phyloP scores from a whole-genome alignment of 345 rosid genomes.

The Syzygium grande region DNA sequence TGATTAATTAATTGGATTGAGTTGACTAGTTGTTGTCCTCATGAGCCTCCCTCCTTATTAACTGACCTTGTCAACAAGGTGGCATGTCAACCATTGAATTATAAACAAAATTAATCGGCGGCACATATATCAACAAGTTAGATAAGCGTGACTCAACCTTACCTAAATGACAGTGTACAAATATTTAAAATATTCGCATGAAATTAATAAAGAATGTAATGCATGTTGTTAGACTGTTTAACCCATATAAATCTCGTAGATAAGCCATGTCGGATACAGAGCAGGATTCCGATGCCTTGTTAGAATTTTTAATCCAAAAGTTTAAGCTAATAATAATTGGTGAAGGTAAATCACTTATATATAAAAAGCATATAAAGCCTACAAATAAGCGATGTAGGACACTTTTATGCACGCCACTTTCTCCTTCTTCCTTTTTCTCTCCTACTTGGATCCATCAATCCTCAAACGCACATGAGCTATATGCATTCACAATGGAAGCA shows the following conservation, averaged over 20 bases:
- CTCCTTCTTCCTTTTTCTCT: neutral
- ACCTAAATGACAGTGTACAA: neutral
- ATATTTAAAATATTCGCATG: neutral
- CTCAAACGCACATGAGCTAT: neutral
- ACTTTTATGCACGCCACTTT: neutral
- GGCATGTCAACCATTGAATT: neutral
- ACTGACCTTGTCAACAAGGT: neutral
- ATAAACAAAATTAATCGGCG: neutral
- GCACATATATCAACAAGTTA: neutral
- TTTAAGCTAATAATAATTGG: neutral
- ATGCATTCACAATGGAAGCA: neutral
- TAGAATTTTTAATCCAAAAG: neutral
- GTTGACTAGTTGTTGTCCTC: neutral
- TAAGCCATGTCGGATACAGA: neutral
- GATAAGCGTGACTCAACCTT: neutral
- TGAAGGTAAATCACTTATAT: neutral
- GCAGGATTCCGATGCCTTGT: neutral
- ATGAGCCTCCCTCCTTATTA: neutral
- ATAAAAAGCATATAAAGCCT: neutral
- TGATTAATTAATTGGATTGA: neutral
- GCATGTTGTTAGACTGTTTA: neutral
- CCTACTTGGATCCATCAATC: neutral
- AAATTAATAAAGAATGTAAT: neutral
- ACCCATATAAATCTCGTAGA: neutral
- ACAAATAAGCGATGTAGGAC: neutral